These are phyloP conservation scores for Aspergillus wentii DNA, from an alignment of 495 filamentous ascomycete genomes.

Conservation along the genomic window DNA sequence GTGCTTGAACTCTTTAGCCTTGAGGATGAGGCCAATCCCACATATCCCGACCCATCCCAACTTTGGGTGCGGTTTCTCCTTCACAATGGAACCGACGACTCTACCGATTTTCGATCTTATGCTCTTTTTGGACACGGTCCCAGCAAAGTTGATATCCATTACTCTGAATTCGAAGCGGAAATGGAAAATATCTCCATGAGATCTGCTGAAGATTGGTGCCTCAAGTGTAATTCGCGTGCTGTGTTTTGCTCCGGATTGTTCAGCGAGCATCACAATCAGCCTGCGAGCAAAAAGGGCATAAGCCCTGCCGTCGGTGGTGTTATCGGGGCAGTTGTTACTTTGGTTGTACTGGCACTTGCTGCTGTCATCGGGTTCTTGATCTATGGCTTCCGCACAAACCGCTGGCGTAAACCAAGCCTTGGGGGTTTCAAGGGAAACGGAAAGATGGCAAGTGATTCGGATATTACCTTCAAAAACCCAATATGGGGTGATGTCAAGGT, in stretches of 20 bases:
- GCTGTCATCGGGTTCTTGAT: conserved; percentile 31
- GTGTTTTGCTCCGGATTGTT: conserved; percentile 53
- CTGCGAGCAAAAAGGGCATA: conserved; percentile 11
- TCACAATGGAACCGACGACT: conserved; percentile 65
- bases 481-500: conserved; percentile 20
- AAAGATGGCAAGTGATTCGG: conserved; percentile 46
- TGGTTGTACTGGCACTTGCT: conserved; percentile 26
- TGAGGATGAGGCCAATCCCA: conserved; percentile 31
- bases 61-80: conserved; percentile 73
- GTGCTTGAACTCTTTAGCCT: conserved; percentile 71
- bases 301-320: conserved; percentile 48
- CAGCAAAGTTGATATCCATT: conserved; percentile 49
- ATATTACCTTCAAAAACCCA: conserved; percentile 35
- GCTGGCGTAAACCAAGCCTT: conserved; percentile 16
- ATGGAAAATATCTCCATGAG: conserved; percentile 59
- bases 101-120: conserved; percentile 45
- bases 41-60: conserved; percentile 49
- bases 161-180: conserved; percentile 54
- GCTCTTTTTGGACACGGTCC: conserved; percentile 61
- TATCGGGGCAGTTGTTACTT: conserved; percentile 44
- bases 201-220: conserved; percentile 63
- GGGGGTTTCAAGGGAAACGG: conserved; percentile 46
- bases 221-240: conserved; percentile 56
- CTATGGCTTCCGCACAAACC: conserved; percentile 31
- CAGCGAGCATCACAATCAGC: conserved; percentile 2